Base-by-base conservation (phyloP, 2,329 filamentous ascomycete species). In the Epichloe bromicola region DNA sequence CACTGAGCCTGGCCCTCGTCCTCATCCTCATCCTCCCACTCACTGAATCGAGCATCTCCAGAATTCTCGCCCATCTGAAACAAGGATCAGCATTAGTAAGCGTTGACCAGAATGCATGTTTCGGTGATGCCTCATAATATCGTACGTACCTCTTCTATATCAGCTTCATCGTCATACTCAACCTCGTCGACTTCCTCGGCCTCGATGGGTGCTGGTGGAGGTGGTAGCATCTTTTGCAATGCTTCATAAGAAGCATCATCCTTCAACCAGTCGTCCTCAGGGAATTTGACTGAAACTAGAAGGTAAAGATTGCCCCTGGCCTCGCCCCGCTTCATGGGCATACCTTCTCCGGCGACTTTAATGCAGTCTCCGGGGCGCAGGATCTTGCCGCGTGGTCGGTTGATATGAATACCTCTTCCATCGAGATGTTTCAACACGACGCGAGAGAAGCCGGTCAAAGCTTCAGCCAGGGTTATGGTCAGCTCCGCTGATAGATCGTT, bases 341-440 rank as follows among this genome's bases (percentile, higher is more conserved):
- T 98, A 54, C 93, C 93, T 71, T 98, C 93, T 26, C 88, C 89
- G 2, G 76, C 68, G 1, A 98, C 74, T 72, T 89, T 95, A 59
- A 98, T 75, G 7, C 91, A 79, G 63, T 98, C 87, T 26, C 83
- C 85, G 0, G 93, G 90, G 26, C 82, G 80, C 37, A 98, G 70
- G 48, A 97, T 76, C 65, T 90, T 85, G 58, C 91, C 91, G 61
- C 85, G 80, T 15, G 86, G 80, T 57, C 93, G 84, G 50, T 82
- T 77, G 45, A 98, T 74, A 52, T 85, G 79, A 53, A 98, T 91
- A 33, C 93, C 93, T 52, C 93, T 81, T 33, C 91, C 93, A 63
- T 98, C 93, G 8, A 98, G 81, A 66, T 98, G 93, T 61, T 85
- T 93, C 55, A 98, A 63, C 2, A 96, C 89, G 5, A 94, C 86